Evolutionary conservation across 2,329 filamentous ascomycete species (phyloP).

Genomic region (Colletotrichum tofieldiae): DNA sequence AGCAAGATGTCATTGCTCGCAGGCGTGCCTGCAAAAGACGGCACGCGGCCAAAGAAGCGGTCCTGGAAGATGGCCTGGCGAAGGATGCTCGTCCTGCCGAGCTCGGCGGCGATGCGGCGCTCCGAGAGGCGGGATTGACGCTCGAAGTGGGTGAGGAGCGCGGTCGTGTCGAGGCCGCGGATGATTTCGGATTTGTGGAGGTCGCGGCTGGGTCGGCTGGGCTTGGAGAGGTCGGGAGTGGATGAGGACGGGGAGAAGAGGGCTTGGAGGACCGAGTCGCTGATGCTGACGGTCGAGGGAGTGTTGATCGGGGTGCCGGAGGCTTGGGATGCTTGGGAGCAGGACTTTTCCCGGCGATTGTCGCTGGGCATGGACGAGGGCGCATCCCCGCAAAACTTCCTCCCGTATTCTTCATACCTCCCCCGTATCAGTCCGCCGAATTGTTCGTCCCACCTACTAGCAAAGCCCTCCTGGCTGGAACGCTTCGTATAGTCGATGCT

Average conservation of each 20-base stretch:
- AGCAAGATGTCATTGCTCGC: background rate
- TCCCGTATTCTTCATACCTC: background rate
- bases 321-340: background rate
- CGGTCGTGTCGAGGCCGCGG: constrained; percentile 14
- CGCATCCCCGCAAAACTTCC: no score
- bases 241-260: background rate
- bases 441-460: background rate
- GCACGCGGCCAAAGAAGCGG: constrained; percentile 22
- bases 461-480: background rate
- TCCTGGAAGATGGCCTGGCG: constrained; percentile 26
- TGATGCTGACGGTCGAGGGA: background rate
- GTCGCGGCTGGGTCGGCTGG: background rate
- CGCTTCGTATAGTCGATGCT: no score
- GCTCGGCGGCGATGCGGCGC: constrained; percentile 23
- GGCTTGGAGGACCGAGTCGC: background rate
- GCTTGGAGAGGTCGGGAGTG: background rate
- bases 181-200: background rate
- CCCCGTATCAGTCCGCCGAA: background rate
- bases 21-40: background rate
- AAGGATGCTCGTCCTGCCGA: constrained; percentile 23
- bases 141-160: constrained; percentile 29
- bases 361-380: background rate
- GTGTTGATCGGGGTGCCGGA: background rate
- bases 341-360: background rate
- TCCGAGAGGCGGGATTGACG: constrained; percentile 32